Conservation (phyloP, 306 rosid species). For the Vigna reflexopilosa region DNA sequence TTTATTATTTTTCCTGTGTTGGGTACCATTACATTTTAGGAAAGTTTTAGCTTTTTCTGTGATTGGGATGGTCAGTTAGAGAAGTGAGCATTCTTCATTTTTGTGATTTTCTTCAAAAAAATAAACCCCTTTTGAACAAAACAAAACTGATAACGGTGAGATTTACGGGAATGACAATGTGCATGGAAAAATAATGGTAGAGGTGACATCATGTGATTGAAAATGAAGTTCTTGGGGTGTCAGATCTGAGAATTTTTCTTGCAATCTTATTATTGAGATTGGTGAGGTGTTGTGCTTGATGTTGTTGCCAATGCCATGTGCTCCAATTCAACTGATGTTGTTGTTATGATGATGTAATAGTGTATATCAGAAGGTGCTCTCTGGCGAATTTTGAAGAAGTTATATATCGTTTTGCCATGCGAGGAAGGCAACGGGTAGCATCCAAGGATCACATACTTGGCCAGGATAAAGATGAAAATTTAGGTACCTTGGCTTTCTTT, state of each 20-base stretch:
- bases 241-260: slow-evolving; percentile 46
- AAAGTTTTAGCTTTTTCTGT: slow-evolving; percentile 20
- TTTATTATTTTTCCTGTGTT: background rate
- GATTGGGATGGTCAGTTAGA: background rate
- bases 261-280: slow-evolving; percentile 5
- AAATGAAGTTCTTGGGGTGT: slow-evolving; percentile 39
- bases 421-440: slow-evolving; percentile 74
- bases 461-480: slow-evolving; percentile 58
- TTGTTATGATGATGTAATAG: slow-evolving; percentile 42
- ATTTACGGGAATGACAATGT: slow-evolving; percentile 44
- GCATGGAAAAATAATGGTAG: slow-evolving; percentile 7
- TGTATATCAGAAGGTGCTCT: slow-evolving; percentile 23
- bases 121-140: slow-evolving; percentile 2
- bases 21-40: slow-evolving; percentile 20
- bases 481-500: slow-evolving; percentile 51
- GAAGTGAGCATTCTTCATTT: slow-evolving; percentile 23
- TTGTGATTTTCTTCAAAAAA: slow-evolving; percentile 6
- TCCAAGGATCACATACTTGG: slow-evolving; percentile 54
- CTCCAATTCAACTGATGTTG: slow-evolving; percentile 20
- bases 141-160: slow-evolving; percentile 4
- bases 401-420: slow-evolving; percentile 57
- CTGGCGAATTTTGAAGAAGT: slow-evolving; percentile 46
- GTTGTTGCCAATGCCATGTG: background rate
- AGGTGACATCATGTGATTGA: slow-evolving; percentile 14
- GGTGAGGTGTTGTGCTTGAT: background rate